Percentiles rank a stretch among this genome's conserved stretches.
These are phyloP conservation scores for Hymenoscyphus occultus DNA, from an alignment of 2,329 filamentous ascomycete species.

Conservation along the genomic window DNA sequence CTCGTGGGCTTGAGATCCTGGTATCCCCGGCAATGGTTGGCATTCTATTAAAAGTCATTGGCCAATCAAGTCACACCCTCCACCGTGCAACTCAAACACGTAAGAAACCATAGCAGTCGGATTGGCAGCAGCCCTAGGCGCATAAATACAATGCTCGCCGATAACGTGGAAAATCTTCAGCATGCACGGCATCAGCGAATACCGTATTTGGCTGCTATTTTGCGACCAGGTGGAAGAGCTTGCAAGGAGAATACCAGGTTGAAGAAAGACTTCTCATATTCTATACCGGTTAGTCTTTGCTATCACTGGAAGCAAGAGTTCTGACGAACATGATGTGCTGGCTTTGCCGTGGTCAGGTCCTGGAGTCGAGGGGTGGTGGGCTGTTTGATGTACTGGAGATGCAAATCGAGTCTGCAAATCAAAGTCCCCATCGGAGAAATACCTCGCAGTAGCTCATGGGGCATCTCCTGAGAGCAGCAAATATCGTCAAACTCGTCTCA, in stretches of 20 bases:
- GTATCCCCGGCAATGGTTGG: neutral
- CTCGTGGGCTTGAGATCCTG: neutral
- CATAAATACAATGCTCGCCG: neutral
- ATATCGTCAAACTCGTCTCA: neutral
- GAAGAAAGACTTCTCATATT: neutral
- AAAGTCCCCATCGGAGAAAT: neutral
- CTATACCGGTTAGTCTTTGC: neutral
- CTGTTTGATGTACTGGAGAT: neutral
- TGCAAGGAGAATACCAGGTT: conserved; percentile 3
- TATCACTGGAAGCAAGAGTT: conserved; percentile 1
- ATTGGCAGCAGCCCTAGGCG: neutral
- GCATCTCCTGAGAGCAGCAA: neutral
- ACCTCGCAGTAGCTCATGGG: neutral
- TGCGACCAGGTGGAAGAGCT: neutral
- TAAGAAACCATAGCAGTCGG: conserved; percentile 7
- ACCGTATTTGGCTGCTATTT: neutral
- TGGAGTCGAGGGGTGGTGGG: neutral
- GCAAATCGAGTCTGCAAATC: neutral
- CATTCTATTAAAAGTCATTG: conserved; percentile 5
- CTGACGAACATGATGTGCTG: neutral
- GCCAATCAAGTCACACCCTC: conserved; percentile 3
- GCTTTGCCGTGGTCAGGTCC: neutral
- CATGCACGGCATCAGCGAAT: neutral
- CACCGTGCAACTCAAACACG: conserved; percentile 9
- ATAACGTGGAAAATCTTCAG: conserved; percentile 5